Percentiles rank a stretch among this genome's conserved stretches.
Conservation (phyloP, 345 rosid genomes). For the Eutrema heterophyllum region DNA sequence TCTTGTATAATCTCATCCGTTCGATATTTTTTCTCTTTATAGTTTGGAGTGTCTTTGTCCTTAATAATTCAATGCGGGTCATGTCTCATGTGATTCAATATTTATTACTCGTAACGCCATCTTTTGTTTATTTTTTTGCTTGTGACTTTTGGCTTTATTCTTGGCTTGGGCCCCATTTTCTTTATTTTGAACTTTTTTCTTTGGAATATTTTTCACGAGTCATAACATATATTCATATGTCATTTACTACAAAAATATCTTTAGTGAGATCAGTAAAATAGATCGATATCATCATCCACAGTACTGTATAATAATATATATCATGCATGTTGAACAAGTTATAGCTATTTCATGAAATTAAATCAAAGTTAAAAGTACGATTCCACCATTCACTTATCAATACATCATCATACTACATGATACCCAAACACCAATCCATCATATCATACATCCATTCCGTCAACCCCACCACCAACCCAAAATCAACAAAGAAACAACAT, state of each 20-base stretch:
- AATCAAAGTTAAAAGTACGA: background rate
- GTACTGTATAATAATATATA: background rate
- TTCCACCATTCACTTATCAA: constrained; percentile 2
- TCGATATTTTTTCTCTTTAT: background rate
- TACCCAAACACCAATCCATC: constrained; percentile 18
- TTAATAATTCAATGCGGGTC: constrained; percentile 16
- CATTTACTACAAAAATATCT: background rate
- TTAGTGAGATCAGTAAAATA: constrained; percentile 1
- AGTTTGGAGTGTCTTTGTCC: constrained; percentile 4
- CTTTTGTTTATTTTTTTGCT: background rate
- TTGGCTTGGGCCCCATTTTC: constrained; percentile 13
- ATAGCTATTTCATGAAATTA: background rate
- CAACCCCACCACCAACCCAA: constrained; percentile 11
- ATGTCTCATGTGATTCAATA: constrained; percentile 28
- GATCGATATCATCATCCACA: background rate
- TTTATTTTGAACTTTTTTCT: background rate
- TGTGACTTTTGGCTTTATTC: constrained; percentile 17
- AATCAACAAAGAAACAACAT: constrained; percentile 22
- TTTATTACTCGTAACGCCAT: constrained; percentile 14
- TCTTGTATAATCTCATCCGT: constrained; percentile 8
- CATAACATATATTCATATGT: constrained; percentile 3
- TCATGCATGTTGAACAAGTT: background rate
- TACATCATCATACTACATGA: constrained; percentile 15
- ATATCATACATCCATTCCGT: constrained; percentile 26
- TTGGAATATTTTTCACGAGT: constrained; percentile 17